Evolutionary conservation across 768 basidiomycete species (phyloP).

Genomic region (Mycena sanguinolenta): DNA sequence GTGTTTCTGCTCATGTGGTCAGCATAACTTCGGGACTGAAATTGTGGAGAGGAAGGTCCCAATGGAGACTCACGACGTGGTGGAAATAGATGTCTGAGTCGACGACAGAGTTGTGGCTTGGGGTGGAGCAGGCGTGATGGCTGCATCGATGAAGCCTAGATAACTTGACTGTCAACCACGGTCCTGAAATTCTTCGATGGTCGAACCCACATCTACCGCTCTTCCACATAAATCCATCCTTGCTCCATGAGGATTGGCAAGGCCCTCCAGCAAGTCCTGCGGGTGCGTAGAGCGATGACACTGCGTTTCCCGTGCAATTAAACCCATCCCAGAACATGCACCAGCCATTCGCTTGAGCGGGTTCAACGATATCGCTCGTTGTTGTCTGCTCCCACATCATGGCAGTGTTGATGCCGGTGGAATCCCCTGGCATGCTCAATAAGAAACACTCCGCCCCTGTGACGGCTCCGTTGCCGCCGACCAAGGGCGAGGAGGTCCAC

Average conservation of each 20-base stretch:
- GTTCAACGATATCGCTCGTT: background rate
- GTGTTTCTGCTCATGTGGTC: background rate
- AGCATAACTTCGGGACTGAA: background rate
- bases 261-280: background rate
- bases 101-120: background rate
- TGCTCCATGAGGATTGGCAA: constrained; percentile 13
- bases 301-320: background rate
- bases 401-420: background rate
- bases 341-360: background rate
- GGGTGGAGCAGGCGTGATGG: background rate
- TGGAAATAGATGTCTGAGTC: background rate
- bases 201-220: constrained; percentile 12
- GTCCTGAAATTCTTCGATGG: background rate
- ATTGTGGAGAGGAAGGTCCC: background rate
- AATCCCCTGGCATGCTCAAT: background rate
- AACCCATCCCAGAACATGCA: constrained; percentile 14
- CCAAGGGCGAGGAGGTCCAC: background rate
- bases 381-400: constrained; percentile 1
- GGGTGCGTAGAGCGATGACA: background rate
- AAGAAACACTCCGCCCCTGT: constrained; percentile 6
- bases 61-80: background rate
- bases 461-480: background rate
- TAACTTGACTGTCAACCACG: background rate
- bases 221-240: constrained; percentile 17
- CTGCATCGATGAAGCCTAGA: background rate